Percentiles rank a stretch among this genome's conserved stretches.
Evolutionary conservation across 768 basidiomycete species (phyloP).

Genomic region (Flagelloscypha sp.): DNA sequence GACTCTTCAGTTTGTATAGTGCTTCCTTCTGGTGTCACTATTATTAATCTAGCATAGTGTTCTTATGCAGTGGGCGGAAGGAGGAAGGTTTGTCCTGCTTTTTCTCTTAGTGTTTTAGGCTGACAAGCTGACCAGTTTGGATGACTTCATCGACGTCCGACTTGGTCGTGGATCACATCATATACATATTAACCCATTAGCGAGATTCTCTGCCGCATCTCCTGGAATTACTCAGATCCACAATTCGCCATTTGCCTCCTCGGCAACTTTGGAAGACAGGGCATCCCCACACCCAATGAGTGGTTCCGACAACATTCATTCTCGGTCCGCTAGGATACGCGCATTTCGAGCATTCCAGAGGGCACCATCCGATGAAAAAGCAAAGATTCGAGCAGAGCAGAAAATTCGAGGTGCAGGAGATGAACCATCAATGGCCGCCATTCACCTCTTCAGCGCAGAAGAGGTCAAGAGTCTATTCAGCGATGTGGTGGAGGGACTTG

Average conservation of each 20-base stretch:
- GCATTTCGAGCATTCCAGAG: conserved; percentile 66
- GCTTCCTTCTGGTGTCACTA: no score
- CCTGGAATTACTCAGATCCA: conserved; percentile 8
- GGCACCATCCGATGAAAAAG: conserved; percentile 55
- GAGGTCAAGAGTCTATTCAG: conserved; percentile 76
- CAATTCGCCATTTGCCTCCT: conserved; percentile 14
- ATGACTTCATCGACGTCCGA: conserved; percentile 79
- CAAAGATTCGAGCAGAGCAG: conserved; percentile 35
- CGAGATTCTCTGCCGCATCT: conserved; percentile 20
- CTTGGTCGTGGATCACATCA: conserved; percentile 53
- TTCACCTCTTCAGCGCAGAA: conserved; percentile 78
- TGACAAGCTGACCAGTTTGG: conserved; percentile 40
- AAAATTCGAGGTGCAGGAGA: no score
- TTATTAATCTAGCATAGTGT: conserved; percentile 54
- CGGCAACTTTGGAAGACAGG: conserved; percentile 8
- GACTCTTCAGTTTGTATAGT: conserved; percentile 82
- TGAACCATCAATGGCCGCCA: conserved; percentile 62
- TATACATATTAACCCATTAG: conserved; percentile 32
- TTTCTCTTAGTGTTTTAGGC: conserved; percentile 1
- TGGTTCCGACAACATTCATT: conserved; percentile 32
- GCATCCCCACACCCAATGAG: conserved; percentile 1
- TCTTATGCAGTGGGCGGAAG: conserved; percentile 92
- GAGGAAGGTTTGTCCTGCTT: conserved; percentile 43
- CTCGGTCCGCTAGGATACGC: conserved; percentile 64
- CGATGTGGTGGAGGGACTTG: conserved; percentile 81